A percentile compares a stretch with the other conserved stretches of the same genome.
These are phyloP conservation scores for Dioscorea zingiberensis DNA, from an alignment of 106 monocot species.

Conservation along the genomic window DNA sequence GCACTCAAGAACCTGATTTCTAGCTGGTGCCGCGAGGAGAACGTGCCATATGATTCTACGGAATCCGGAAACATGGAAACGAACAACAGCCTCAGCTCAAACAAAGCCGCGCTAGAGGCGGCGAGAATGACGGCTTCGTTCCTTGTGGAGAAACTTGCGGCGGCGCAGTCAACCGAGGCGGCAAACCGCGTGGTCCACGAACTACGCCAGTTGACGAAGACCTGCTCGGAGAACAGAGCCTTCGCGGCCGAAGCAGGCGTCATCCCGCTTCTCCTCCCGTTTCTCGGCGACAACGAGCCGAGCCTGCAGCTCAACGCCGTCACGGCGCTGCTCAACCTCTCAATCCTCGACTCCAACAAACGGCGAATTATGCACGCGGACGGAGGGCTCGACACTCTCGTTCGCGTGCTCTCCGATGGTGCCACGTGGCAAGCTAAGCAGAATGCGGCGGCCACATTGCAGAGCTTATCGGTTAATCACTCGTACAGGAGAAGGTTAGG, in stretches of 20 bases:
- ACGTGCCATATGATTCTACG: slow-evolving; percentile 33
- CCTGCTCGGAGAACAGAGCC: slow-evolving; percentile 51
- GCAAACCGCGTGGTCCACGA: slow-evolving; percentile 68
- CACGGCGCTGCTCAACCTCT: slow-evolving; percentile 72
- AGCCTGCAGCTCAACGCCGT: slow-evolving; percentile 67
- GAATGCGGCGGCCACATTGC: slow-evolving; percentile 67
- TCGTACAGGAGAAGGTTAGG: slow-evolving; percentile 50
- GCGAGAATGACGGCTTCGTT: slow-evolving; percentile 70
- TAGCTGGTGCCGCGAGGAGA: slow-evolving; percentile 62
- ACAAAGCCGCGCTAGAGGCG: slow-evolving; percentile 82
- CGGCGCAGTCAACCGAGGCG: slow-evolving; percentile 13
- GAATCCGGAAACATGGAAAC: background rate
- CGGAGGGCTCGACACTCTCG: slow-evolving; percentile 49
- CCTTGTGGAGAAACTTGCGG: slow-evolving; percentile 48
- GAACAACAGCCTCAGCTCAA: slow-evolving; percentile 4
- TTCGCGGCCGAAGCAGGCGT: slow-evolving; percentile 80
- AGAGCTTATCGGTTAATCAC: slow-evolving; percentile 44
- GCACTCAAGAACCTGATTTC: slow-evolving; percentile 63
- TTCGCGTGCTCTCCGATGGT: slow-evolving; percentile 39
- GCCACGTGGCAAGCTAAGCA: slow-evolving; percentile 72
- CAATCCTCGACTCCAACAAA: slow-evolving; percentile 80
- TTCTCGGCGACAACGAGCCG: slow-evolving; percentile 39
- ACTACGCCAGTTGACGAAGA: slow-evolving; percentile 58
- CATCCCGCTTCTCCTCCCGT: slow-evolving; percentile 56
- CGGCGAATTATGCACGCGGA: slow-evolving; percentile 56